phyloP scores from a whole-genome alignment of 2,329 filamentous ascomycete genomes.

The Sporothrix schenckii region DNA sequence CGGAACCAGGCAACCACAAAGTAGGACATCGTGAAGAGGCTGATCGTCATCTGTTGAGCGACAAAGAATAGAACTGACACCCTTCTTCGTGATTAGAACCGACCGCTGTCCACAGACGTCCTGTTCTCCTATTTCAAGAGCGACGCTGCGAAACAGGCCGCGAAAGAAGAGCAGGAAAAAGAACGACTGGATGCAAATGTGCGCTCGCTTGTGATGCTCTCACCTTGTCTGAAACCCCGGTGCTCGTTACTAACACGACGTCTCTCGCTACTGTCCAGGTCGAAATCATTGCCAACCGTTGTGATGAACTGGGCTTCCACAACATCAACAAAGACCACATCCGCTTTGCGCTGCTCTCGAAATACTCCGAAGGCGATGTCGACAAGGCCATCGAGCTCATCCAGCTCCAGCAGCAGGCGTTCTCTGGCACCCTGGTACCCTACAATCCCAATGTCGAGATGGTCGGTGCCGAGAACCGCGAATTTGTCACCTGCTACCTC shows the following conservation, averaged over 20 bases:
- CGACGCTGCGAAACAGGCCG: slow-evolving; percentile 59
- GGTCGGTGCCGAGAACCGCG: slow-evolving; percentile 82
- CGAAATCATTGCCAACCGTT: slow-evolving; percentile 46
- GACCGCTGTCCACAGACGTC: slow-evolving; percentile 58
- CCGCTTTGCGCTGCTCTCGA: slow-evolving; percentile 59
- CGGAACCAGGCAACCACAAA: slow-evolving; percentile 54
- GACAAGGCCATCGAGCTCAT: slow-evolving; percentile 77
- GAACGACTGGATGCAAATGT: slow-evolving; percentile 38
- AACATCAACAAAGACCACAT: slow-evolving; percentile 61
- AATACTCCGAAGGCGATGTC: slow-evolving; percentile 68
- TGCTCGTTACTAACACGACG: background rate
- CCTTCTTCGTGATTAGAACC: slow-evolving; percentile 46
- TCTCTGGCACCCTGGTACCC: slow-evolving; percentile 74
- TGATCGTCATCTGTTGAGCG: background rate
- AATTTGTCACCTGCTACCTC: slow-evolving; percentile 89
- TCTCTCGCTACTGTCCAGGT: slow-evolving; percentile 42
- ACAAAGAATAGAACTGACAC: background rate
- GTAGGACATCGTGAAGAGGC: slow-evolving; percentile 42
- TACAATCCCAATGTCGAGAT: slow-evolving; percentile 74
- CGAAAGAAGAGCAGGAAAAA: slow-evolving; percentile 58
- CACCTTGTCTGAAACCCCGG: background rate
- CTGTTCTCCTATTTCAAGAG: slow-evolving; percentile 68
- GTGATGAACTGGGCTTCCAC: slow-evolving; percentile 52
- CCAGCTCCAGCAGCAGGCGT: slow-evolving; percentile 76
- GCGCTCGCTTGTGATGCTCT: background rate